phyloP scores from a whole-genome alignment of 2,329 filamentous ascomycete genomes.

The Trichoderma sp. region DNA sequence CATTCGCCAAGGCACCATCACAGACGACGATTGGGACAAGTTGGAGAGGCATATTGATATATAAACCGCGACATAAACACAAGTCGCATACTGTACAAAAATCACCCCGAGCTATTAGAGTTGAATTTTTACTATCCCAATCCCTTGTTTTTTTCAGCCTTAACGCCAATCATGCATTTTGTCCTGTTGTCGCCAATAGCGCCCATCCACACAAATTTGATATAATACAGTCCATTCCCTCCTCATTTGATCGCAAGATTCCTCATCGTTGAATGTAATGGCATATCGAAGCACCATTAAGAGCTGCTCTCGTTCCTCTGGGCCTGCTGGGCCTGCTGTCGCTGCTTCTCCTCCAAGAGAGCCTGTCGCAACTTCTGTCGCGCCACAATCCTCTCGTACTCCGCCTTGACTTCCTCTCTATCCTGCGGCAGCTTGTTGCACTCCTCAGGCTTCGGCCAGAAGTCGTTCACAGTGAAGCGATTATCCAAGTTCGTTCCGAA shows the following conservation, averaged over 20 bases:
- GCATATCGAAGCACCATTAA: neutral
- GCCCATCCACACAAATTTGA: neutral
- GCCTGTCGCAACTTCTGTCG: constrained; percentile 72
- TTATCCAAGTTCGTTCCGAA: constrained; percentile 97
- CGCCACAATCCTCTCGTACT: constrained; percentile 69
- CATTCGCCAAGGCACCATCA: constrained; percentile 47
- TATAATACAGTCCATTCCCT: neutral
- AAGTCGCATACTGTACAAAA: constrained; percentile 17
- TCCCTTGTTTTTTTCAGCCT: neutral
- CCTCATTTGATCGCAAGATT: neutral
- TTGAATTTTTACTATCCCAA: neutral
- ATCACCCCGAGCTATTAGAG: constrained; percentile 4
- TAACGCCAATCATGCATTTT: constrained; percentile 21
- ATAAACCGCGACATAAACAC: constrained; percentile 25
- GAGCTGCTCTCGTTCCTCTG: constrained; percentile 28
- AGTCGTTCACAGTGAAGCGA: constrained; percentile 82
- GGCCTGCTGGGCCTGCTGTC: constrained; percentile 25
- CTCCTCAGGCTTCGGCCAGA: constrained; percentile 85
- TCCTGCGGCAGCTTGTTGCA: constrained; percentile 75
- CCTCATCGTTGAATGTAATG: neutral
- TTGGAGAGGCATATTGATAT: constrained; percentile 54
- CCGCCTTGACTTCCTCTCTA: constrained; percentile 75
- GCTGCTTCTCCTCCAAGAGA: constrained; percentile 38
- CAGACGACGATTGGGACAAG: constrained; percentile 53
- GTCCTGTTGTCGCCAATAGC: constrained; percentile 4